Evolutionary conservation across 768 basidiomycete genomes (phyloP), one percentile per base, ranked within the genome.

Genomic region (Psilocybe azurescens): DNA sequence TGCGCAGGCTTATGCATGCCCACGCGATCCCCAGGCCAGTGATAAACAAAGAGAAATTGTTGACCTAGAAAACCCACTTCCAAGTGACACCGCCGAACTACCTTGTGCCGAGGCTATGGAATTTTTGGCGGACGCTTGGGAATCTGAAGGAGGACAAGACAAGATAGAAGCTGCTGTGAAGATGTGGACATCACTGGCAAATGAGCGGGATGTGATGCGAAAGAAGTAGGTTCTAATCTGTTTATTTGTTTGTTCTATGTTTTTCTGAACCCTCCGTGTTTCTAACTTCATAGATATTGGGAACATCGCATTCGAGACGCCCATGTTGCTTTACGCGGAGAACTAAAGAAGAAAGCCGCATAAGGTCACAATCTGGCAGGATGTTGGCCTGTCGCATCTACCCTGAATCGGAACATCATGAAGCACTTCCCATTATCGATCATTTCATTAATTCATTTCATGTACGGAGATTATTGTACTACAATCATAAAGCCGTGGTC

Each of bases 91-190:
- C 32, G 90, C 94, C 3, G 81, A 91, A 44, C 76, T 97, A 7
- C 95, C 95, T 2, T 90, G 91, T 59, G 78, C 84, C 5, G 81
- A 87, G 20, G 95, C 95, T 8, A 78, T 96, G 51, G 95, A 97
- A 73, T 94, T 95, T 73, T 65, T 94, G 63, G 95, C 94, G 0
- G 93, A 96, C 69, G 80, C 88, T 2, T 81, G 86, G 67, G 89
- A 90, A 67, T 75, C 80, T 38, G 81, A 81, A 56, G 87, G 83
- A 14, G 68, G 83, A 0, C 58, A 75, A 29, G 56, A 59, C n/a
- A 62, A 64, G 44, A 67, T 82, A 0, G 62, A 76, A 58, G 81
- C 79, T 68, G 87, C 86, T 2, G 76, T 76, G 10, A 79, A 84
- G 78, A 86, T 89, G 18, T 94, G 91, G 88, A 86, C 79, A 59